phyloP scores from a whole-genome alignment of 2,329 filamentous ascomycete genomes.

The Elsinoe batatas region DNA sequence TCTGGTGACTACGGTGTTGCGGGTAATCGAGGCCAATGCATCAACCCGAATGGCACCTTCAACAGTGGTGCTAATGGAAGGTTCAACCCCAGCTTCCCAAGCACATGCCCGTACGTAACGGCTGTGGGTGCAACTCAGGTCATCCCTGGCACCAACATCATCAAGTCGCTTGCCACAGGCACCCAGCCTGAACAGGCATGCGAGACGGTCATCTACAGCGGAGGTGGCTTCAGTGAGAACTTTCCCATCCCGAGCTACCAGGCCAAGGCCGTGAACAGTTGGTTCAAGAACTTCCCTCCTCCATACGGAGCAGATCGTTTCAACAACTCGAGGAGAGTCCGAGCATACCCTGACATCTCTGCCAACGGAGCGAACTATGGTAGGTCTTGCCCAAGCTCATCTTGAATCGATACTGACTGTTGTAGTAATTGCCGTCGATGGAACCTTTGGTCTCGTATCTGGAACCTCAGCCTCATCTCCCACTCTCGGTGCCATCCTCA shows the following conservation, averaged over 20 bases:
- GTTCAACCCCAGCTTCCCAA: constrained; percentile 42
- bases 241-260: constrained; percentile 42
- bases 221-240: constrained; percentile 43
- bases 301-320: constrained; percentile 36
- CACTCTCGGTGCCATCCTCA: constrained; percentile 40
- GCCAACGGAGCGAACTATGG: constrained; percentile 17
- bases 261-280: constrained; percentile 30
- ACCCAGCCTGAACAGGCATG: constrained; percentile 36
- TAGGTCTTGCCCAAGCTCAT: background rate
- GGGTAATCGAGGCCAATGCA: constrained; percentile 29
- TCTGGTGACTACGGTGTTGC: constrained; percentile 39
- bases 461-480: constrained; percentile 45
- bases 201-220: constrained; percentile 36
- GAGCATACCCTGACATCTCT: constrained; percentile 39
- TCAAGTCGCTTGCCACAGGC: constrained; percentile 20
- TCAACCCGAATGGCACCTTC: constrained; percentile 29
- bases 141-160: constrained; percentile 31
- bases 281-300: constrained; percentile 34
- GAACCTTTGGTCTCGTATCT: constrained; percentile 34
- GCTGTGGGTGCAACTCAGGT: constrained; percentile 45
- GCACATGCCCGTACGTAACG: constrained; percentile 41
- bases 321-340: constrained; percentile 36
- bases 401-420: background rate
- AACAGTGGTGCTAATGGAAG: constrained; percentile 21
- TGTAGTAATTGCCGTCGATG: constrained; percentile 32